Percentiles rank a stretch among this genome's conserved stretches.
Conservation (phyloP, 441 rosid species). For the Aquilaria agallochum region DNA sequence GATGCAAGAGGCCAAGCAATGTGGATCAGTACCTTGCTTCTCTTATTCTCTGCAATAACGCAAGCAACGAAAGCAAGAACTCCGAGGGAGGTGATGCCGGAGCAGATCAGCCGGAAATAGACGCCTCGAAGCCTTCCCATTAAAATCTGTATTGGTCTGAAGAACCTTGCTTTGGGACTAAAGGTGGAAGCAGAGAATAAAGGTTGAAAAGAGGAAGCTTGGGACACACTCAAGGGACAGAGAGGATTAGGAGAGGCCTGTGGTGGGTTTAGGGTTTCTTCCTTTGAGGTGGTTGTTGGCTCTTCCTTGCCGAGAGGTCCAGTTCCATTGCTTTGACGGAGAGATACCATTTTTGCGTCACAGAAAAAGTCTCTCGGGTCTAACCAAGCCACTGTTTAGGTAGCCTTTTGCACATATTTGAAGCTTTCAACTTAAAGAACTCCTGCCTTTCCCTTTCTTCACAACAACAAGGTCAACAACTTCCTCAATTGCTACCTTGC, state of each 20-base stretch:
- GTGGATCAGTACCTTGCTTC: slow-evolving; percentile 44
- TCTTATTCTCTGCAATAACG: slow-evolving; percentile 52
- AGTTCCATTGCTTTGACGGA: slow-evolving; percentile 29
- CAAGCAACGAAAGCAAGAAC: slow-evolving; percentile 44
- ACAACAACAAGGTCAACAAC: too few species aligned
- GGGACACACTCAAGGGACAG: slow-evolving; percentile 26
- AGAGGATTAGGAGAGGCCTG: slow-evolving; percentile 4
- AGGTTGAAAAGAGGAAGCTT: slow-evolving; percentile 8
- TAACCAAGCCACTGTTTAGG: too few species aligned
- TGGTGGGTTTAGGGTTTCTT: slow-evolving; percentile 5
- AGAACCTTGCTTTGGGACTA: neutral
- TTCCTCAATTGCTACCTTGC: too few species aligned
- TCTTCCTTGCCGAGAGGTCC: slow-evolving; percentile 10
- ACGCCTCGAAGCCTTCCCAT: slow-evolving; percentile 30
- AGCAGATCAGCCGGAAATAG: slow-evolving; percentile 23
- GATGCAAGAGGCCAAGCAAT: too few species aligned
- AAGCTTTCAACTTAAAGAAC: too few species aligned
- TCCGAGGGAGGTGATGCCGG: slow-evolving; percentile 36
- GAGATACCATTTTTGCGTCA: slow-evolving; percentile 20
- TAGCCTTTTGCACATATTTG: too few species aligned
- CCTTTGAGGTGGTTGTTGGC: slow-evolving; percentile 20
- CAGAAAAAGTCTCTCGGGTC: neutral
- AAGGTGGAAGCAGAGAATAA: neutral
- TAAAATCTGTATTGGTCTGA: neutral
- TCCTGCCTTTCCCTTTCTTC: too few species aligned